Percentiles rank a stretch among this genome's conserved stretches.
phyloP scores from a whole-genome alignment of 306 rosid genomes.

The Betula pendula region DNA sequence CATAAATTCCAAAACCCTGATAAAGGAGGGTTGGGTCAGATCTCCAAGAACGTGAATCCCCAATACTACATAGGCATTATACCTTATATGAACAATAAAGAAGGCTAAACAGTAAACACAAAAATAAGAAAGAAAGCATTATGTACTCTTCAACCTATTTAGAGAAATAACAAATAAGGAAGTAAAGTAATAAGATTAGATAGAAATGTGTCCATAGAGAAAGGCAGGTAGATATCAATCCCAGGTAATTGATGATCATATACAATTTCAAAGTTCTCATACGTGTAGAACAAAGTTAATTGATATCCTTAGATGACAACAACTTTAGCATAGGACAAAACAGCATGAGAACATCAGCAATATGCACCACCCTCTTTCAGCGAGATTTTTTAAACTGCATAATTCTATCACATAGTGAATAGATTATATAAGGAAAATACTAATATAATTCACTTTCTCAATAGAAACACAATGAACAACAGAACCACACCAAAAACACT shows the following conservation, averaged over 20 bases:
- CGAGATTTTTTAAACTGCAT: background rate
- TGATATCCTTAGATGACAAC: slow-evolving; percentile 87
- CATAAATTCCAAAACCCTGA: background rate
- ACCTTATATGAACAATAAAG: background rate
- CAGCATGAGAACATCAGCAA: no score
- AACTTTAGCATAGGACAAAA: slow-evolving; percentile 56
- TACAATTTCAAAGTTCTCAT: slow-evolving; percentile 87
- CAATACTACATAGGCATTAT: background rate
- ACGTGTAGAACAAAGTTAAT: slow-evolving; percentile 94
- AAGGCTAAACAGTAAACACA: background rate
- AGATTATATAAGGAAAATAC: background rate
- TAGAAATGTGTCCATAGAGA: slow-evolving; percentile 18
- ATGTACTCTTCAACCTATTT: no score
- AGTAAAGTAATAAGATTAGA: slow-evolving; percentile 15
- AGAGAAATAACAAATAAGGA: slow-evolving; percentile 13
- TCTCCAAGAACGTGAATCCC: background rate
- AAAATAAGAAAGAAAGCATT: background rate
- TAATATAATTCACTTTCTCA: background rate
- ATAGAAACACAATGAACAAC: slow-evolving; percentile 9
- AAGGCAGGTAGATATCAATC: slow-evolving; percentile 54
- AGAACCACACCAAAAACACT: slow-evolving; percentile 5
- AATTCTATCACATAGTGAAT: background rate
- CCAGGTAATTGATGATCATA: slow-evolving; percentile 86
- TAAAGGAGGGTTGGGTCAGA: background rate
- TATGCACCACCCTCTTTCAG: background rate